Conservation (phyloP, 1,284 basidiomycete genomes). For the Pseudozyma pruni region DNA sequence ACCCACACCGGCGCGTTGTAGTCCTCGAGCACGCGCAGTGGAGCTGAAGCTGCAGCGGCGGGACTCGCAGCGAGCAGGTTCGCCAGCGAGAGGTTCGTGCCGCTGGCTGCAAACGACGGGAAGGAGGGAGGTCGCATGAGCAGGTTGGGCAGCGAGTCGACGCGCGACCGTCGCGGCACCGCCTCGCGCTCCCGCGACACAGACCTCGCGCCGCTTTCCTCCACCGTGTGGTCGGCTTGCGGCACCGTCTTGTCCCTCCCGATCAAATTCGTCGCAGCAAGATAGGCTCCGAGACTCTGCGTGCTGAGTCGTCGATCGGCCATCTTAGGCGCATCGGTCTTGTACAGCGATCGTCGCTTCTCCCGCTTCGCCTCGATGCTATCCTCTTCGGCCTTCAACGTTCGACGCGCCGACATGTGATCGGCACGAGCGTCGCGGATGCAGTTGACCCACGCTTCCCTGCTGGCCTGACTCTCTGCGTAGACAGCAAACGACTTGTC, state of each 20-base stretch:
- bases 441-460: conserved; percentile 58
- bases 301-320: conserved; percentile 38
- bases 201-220: conserved; percentile 7
- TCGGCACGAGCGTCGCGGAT: conserved; percentile 64
- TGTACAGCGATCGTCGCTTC: conserved; percentile 32
- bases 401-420: conserved; percentile 57
- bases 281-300: conserved; percentile 49
- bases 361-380: conserved; percentile 59
- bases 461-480: conserved; percentile 49
- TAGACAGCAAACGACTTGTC: conserved; percentile 66
- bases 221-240: conserved; percentile 12
- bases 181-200: conserved; percentile 18
- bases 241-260: conserved; percentile 24
- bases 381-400: conserved; percentile 58
- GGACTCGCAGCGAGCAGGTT: conserved; percentile 31
- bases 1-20: conserved; percentile 93
- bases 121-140: conserved; percentile 45
- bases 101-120: conserved; percentile 26
- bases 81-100: conserved; percentile 33
- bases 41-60: conserved; percentile 13
- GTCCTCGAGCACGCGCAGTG: conserved; percentile 75
- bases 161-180: conserved; percentile 22
- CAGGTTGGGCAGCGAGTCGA: conserved; percentile 43
- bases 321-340: conserved; percentile 29
- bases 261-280: conserved; percentile 30